Evolutionary conservation across 345 rosid species (phyloP), one percentile per base, ranked within the genome.

Genomic region (Viola odorata): DNA sequence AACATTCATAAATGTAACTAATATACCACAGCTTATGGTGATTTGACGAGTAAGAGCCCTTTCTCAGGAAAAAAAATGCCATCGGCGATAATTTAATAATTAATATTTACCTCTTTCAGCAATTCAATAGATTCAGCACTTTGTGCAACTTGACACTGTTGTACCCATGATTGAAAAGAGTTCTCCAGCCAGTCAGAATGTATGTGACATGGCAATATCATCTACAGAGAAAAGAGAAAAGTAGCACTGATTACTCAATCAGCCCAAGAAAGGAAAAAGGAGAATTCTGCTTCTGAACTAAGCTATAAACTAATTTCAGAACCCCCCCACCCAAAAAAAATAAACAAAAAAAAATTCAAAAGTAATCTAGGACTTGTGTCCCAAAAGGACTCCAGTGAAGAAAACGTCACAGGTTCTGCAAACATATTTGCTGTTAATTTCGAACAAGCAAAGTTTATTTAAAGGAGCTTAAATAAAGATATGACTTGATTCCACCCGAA

Each of bases 101-200:
- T 63, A 36, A 17, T 3, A 16, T 58, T 32, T 75, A 94, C 99
- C 92, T 95, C 98, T 64, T 81, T 88, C 61, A 95, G 77, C 77
- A 88, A 58, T 74, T 95, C 98, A 65, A 91, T 56, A 8, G 82
- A 77, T 83, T 91, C 99, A 1, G 99, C 99, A 52, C 84, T 86
- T 41, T 66, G 64, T 65, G 87, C 91, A 66, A 64, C 75, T 50
- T 81, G 84, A 76, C 95, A 91, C 67, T 57, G 81, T 37, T 80
- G 88, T 53, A 63, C 67, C 99, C 99, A 95, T 45, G 78, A 74
- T 58, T 70, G 61, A 60, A 85, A 81, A 61, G 84, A 82, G 49
- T 74, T 69, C 49, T 68, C 69, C 45, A 85, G 64, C 98, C 99
- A 95, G 48, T 80, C 77, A 40, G 81, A 82, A 68, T 78, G 80